These are phyloP conservation scores for Helianthus tuberosus DNA, from an alignment of 129 eudicot species.

Conservation along the genomic window DNA sequence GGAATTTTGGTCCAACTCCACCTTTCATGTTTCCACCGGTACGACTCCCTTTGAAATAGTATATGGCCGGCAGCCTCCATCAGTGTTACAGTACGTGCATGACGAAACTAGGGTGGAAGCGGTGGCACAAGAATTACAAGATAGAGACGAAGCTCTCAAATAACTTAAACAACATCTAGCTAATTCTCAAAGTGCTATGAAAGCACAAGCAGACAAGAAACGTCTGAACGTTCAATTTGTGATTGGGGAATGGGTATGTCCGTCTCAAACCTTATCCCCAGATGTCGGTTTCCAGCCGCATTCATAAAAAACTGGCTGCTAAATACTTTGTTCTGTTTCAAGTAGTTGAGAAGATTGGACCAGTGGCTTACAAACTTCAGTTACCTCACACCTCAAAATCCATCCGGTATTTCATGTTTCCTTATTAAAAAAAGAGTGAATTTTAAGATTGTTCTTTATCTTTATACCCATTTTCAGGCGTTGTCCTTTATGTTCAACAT, in stretches of 20 bases:
- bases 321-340: no score
- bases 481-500: no score
- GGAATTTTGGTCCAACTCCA: no score
- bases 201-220: not conserved
- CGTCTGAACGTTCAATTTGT: not conserved
- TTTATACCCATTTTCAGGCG: no score
- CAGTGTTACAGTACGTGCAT: no score
- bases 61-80: not conserved
- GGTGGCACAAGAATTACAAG: not conserved
- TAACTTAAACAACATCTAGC: not conserved
- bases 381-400: no score
- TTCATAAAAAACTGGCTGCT: no score
- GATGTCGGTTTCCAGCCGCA: no score
- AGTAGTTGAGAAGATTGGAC: no score
- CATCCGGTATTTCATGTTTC: not conserved
- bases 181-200: not conserved
- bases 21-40: not conserved
- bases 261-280: not conserved
- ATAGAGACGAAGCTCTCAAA: not conserved
- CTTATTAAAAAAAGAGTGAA: not conserved
- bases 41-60: not conserved
- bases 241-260: constrained; percentile 1
- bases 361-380: no score
- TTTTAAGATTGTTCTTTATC: no score
- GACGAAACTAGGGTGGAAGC: not conserved